Percentiles rank a stretch among this genome's conserved stretches.
Evolutionary conservation across 352 stramenopile species (phyloP).

Genomic region (Globisporangium orthogonon): DNA sequence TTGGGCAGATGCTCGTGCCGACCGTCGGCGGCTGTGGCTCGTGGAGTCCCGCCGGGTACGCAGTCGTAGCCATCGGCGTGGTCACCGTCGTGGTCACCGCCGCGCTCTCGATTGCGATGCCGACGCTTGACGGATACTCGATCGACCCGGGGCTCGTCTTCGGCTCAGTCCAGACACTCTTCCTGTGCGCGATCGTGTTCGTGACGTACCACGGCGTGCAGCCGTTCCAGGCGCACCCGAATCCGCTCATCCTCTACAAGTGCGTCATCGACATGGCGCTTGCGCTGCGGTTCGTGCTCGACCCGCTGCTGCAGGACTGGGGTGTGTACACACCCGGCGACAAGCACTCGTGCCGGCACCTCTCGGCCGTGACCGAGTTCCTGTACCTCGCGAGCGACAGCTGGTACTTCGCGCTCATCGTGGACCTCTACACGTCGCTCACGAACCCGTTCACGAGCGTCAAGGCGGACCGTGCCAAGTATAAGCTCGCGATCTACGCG

Average conservation of each 20-base stretch:
- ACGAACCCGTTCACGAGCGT: slow-evolving; percentile 86
- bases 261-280: slow-evolving; percentile 69
- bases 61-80: slow-evolving; percentile 33
- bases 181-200: slow-evolving; percentile 64
- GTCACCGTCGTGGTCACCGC: slow-evolving; percentile 36
- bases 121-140: slow-evolving; percentile 80
- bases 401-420: slow-evolving; percentile 80
- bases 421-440: slow-evolving; percentile 67
- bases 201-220: slow-evolving; percentile 77
- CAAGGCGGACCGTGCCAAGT: slow-evolving; percentile 48
- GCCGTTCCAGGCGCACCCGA: slow-evolving; percentile 68
- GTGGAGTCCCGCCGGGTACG: slow-evolving; percentile 45
- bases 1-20: slow-evolving; percentile 48
- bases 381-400: slow-evolving; percentile 71
- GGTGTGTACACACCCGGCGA: slow-evolving; percentile 32
- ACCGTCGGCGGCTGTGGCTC: slow-evolving; percentile 25
- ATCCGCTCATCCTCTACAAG: slow-evolving; percentile 84
- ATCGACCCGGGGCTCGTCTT: slow-evolving; percentile 71
- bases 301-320: slow-evolving; percentile 50
- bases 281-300: slow-evolving; percentile 62
- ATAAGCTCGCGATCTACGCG: slow-evolving; percentile 54
- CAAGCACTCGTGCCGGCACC: slow-evolving; percentile 33
- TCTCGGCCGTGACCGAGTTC: slow-evolving; percentile 75
- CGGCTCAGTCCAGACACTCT: slow-evolving; percentile 66
- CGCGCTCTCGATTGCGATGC: slow-evolving; percentile 25